Base-by-base conservation (phyloP, 495 filamentous ascomycete species). In the Cetradonia linearis region DNA sequence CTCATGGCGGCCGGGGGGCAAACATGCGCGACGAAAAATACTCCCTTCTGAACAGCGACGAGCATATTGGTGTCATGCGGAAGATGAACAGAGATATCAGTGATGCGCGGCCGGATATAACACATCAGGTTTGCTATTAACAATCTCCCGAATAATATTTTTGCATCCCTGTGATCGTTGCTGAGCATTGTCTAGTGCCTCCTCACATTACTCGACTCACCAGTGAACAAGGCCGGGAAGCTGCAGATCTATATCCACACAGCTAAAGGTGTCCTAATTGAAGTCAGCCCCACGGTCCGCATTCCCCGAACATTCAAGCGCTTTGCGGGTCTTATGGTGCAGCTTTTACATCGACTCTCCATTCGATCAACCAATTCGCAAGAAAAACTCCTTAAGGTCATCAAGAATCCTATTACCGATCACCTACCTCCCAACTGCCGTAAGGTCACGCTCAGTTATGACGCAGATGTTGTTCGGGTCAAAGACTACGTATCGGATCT, bases 21-120 rank as follows among this genome's bases (percentile, higher is more conserved):
- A 76, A 81, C 61, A 81, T 80, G 46, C 77, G 85, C 27, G 91
- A 95, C 65, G 93, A 97, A 66, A 96, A 96, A 70, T 97, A 93
- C 74, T 89, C 89, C 50, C 77, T 98, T 46, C 81, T 98, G 65
- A 98, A 98, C 79, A 96, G 91, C 70, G 93, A 98, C 67, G 93
- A 98, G 74, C 93, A 98, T 70, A 98, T 98, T 63, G 94, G 93
- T 55, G 85, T 96, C 63, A 93, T 97, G 89, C 86, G 94, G 69
- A 98, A 96, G 80, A 96, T 96, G 92, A 94, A 94, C 74, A 78
- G 93, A 54, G 93, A 98, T 68, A 98, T 98, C 66, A 96, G 91
- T 69, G 93, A 98, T 70, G 93, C 93, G 33, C 83, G 93, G 56
- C 93, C 93, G 13, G 93, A 98, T 74, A 98, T 98, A 59, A 92